phyloP scores from a whole-genome alignment of 2,329 filamentous ascomycete species.

The Zasmidium angulare region DNA sequence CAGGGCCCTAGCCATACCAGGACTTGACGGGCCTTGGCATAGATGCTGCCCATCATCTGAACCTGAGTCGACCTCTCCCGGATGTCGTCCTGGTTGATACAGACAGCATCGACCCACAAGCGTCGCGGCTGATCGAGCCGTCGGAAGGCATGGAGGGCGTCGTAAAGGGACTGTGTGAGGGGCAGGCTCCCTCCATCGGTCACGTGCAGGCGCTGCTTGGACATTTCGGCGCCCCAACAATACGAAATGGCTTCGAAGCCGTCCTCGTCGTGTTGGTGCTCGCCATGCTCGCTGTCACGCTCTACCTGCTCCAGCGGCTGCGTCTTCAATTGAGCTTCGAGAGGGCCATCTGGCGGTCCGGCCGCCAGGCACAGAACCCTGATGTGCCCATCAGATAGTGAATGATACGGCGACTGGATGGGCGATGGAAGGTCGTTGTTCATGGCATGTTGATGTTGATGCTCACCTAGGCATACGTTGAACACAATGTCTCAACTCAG shows the following conservation, averaged over 20 bases:
- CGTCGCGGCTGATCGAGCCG: not conserved
- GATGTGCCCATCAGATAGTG: not conserved
- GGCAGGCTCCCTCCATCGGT: not conserved
- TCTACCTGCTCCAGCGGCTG: not conserved
- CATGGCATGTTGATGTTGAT: not conserved
- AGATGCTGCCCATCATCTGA: conserved; percentile 18
- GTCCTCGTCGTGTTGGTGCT: not conserved
- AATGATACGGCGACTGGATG: not conserved
- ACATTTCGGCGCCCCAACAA: conserved; percentile 4
- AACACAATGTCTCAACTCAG: too few relatives aligned
- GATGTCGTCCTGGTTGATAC: conserved; percentile 18
- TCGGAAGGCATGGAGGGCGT: conserved; percentile 4
- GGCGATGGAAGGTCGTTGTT: not conserved
- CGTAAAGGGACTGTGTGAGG: conserved; percentile 5
- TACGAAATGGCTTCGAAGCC: conserved; percentile 12
- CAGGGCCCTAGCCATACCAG: conserved; percentile 14
- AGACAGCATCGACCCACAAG: conserved; percentile 20
- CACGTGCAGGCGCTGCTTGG: not conserved
- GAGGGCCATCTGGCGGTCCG: not conserved
- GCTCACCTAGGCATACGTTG: too few relatives aligned
- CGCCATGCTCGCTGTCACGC: not conserved
- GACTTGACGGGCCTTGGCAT: conserved; percentile 7
- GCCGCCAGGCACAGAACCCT: not conserved
- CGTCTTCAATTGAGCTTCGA: not conserved
- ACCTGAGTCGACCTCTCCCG: conserved; percentile 16